A percentile compares a stretch with the other conserved stretches of the same genome.
Conservation (phyloP, 768 basidiomycete species). For the Cubamyces lactineus region DNA sequence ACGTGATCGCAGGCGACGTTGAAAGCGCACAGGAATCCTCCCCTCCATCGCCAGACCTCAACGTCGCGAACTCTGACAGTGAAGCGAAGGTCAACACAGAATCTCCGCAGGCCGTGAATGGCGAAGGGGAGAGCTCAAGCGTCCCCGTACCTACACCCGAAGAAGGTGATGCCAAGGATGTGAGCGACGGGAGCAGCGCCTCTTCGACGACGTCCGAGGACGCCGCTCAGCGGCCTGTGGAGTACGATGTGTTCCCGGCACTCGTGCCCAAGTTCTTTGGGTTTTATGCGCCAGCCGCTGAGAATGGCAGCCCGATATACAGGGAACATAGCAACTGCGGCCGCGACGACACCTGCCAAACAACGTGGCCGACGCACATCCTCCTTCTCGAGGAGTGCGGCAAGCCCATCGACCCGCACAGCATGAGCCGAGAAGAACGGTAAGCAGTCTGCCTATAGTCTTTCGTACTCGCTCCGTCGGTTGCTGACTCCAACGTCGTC, state of each 20-base stretch:
- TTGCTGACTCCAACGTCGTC: no score
- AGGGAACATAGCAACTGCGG: not conserved
- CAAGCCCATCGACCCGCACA: constrained; percentile 26
- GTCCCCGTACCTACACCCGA: no score
- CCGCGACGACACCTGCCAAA: not conserved
- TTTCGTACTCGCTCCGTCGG: no score
- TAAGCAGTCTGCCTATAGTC: not conserved
- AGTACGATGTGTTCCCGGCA: not conserved
- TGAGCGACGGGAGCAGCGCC: no score
- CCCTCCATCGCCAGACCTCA: no score
- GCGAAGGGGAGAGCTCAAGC: no score
- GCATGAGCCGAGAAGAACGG: constrained; percentile 26
- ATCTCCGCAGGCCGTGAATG: no score
- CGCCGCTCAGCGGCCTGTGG: not conserved
- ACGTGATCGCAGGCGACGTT: no score
- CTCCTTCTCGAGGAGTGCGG: constrained; percentile 54
- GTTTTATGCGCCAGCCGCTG: constrained; percentile 34
- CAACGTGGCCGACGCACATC: constrained; percentile 37
- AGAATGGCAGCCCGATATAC: not conserved
- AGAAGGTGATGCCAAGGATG: no score
- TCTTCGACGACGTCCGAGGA: not conserved
- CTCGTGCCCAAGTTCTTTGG: constrained; percentile 21
- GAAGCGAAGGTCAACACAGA: no score
- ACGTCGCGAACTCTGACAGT: no score
- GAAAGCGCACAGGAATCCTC: no score